phyloP scores from a whole-genome alignment of 2,329 filamentous ascomycete species.

The Aspergillus quadrilineatus region DNA sequence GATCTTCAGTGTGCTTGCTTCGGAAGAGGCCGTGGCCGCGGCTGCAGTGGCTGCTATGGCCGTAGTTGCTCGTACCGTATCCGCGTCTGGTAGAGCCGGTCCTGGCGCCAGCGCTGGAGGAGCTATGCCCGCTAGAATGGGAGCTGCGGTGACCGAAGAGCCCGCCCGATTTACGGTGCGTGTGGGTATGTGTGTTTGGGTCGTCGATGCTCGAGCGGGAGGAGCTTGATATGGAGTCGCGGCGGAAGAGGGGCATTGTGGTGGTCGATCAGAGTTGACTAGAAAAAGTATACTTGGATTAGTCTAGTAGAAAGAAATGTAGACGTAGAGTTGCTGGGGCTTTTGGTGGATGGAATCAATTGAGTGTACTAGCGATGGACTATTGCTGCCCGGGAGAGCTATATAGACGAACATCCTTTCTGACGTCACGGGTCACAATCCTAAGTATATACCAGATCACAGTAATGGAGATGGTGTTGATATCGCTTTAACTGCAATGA shows the following conservation, averaged over 20 bases:
- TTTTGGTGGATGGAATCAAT: not conserved
- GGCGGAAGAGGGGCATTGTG: conserved; percentile 27
- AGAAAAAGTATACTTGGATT: not conserved
- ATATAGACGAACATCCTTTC: not conserved
- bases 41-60: not conserved
- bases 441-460: not conserved
- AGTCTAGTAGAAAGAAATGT: not conserved
- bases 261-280: not conserved
- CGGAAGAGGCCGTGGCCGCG: conserved; percentile 31
- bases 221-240: conserved; percentile 24
- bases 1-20: conserved; percentile 55
- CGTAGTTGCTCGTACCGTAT: not conserved
- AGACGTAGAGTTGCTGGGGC: not conserved
- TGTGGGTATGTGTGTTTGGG: conserved; percentile 9
- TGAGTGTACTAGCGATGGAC: not conserved
- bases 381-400: not conserved
- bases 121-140: conserved; percentile 24
- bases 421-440: conserved; percentile 1
- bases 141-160: conserved; percentile 41
- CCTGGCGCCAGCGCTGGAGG: not conserved
- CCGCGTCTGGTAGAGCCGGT: not conserved
- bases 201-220: conserved; percentile 24
- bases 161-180: conserved; percentile 6
- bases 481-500: not conserved
- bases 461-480: not conserved